phyloP scores from a whole-genome alignment of 2,329 filamentous ascomycete species.

The Colletotrichum incanum region DNA sequence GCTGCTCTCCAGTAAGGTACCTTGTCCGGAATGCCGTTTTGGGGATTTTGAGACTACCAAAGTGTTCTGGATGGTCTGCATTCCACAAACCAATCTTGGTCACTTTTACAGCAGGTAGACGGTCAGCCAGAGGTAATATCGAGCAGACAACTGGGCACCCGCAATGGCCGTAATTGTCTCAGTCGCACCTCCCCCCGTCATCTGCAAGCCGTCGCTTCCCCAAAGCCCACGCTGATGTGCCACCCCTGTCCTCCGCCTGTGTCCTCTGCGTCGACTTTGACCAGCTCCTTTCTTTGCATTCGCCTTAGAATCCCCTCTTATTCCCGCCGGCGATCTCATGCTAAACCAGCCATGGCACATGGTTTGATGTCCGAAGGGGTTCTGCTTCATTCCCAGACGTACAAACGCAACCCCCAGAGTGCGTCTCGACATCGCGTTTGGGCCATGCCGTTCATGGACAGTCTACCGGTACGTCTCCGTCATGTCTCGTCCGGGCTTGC shows the following conservation, averaged over 20 bases:
- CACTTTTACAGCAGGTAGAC: neutral
- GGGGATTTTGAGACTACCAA: neutral
- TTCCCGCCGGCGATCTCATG: neutral
- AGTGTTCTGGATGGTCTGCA: slow-evolving; percentile 8
- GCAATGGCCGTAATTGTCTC: neutral
- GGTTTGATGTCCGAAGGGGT: neutral
- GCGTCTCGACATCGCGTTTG: neutral
- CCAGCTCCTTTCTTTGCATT: neutral
- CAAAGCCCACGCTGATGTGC: neutral
- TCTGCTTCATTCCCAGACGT: neutral
- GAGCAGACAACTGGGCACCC: neutral
- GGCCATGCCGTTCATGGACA: neutral
- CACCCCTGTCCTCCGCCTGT: neutral
- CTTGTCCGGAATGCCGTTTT: slow-evolving; percentile 9
- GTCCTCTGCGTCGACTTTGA: neutral
- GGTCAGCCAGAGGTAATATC: neutral
- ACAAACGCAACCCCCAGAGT: neutral
- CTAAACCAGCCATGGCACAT: slow-evolving; percentile 22
- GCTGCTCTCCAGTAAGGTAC: neutral
- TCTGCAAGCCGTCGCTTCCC: neutral
- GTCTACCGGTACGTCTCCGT: neutral
- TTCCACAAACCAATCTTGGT: neutral
- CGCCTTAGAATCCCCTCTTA: neutral
- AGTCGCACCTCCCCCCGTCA: neutral
- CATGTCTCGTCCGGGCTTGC: slow-evolving; percentile 22